Evolutionary conservation across 1,139 yeast genomes (phyloP).

Genomic region (Kurtzmaniella quercitrusa): DNA sequence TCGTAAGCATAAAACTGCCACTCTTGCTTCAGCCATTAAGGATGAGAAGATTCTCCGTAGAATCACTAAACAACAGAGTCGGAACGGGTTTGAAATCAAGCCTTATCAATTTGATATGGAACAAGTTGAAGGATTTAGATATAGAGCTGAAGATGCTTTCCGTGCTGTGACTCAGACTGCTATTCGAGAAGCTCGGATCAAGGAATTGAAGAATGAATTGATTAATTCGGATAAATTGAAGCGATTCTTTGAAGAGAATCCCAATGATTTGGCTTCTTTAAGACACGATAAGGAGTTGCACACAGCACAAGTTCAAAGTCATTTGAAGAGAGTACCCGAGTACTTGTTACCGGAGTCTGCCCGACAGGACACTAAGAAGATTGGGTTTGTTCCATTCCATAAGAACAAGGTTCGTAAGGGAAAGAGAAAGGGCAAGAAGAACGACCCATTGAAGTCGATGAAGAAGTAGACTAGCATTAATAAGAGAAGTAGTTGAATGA

Average conservation of each 20-base stretch:
- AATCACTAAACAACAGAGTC: conserved; percentile 72
- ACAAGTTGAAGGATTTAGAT: conserved; percentile 94
- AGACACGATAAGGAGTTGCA: conserved; percentile 91
- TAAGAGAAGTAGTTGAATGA: neutral
- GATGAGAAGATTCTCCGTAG: conserved; percentile 84
- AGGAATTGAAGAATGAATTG: conserved; percentile 84
- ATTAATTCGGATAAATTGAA: conserved; percentile 85
- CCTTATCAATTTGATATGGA: conserved; percentile 91
- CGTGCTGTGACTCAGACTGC: conserved; percentile 90
- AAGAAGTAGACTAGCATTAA: conserved; percentile 12
- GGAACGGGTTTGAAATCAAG: conserved; percentile 64
- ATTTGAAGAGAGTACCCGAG: conserved; percentile 88
- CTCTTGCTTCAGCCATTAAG: conserved; percentile 62
- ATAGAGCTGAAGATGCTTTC: conserved; percentile 96
- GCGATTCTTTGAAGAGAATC: conserved; percentile 95
- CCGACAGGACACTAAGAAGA: conserved; percentile 51
- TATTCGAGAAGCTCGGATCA: conserved; percentile 88
- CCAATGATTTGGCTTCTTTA: conserved; percentile 85
- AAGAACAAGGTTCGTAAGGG: conserved; percentile 49
- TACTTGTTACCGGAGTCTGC: conserved; percentile 84
- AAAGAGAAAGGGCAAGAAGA: conserved; percentile 37
- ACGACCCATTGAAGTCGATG: conserved; percentile 67
- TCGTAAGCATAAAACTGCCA: conserved; percentile 86
- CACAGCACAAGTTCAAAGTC: conserved; percentile 76
- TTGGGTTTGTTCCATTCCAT: conserved; percentile 77